Percentiles rank a stretch among this genome's conserved stretches.
Conservation (phyloP, 1,284 basidiomycete species). For the Boletellus sp. region DNA sequence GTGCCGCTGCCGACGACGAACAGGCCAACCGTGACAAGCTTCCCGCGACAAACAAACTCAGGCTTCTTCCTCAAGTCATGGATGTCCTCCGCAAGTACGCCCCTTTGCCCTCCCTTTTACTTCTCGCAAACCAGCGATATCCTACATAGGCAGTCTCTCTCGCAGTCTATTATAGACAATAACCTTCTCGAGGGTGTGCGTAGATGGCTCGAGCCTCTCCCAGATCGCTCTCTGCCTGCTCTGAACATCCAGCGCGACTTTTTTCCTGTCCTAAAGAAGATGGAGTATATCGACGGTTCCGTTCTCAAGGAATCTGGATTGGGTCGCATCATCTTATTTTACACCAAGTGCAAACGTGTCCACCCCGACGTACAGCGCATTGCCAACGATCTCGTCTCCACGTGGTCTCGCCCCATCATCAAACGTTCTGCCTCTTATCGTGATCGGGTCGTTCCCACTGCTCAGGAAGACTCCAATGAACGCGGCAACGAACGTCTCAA, state of each 20-base stretch:
- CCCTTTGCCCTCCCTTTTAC: not conserved
- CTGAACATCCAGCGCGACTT: slow-evolving; percentile 95
- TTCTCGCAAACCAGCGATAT: not conserved
- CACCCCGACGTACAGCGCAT: slow-evolving; percentile 76
- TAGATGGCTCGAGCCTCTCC: slow-evolving; percentile 92
- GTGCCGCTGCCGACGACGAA: slow-evolving; percentile 84
- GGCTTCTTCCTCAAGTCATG: slow-evolving; percentile 84
- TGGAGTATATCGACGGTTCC: slow-evolving; percentile 88
- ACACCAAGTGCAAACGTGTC: slow-evolving; percentile 91
- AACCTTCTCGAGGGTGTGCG: slow-evolving; percentile 90
- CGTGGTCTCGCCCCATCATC: slow-evolving; percentile 93
- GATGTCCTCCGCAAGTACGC: slow-evolving; percentile 90
- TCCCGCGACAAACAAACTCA: slow-evolving; percentile 87
- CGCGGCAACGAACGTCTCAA: slow-evolving; percentile 55
- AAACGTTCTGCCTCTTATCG: slow-evolving; percentile 85
- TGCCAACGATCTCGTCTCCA: slow-evolving; percentile 82
- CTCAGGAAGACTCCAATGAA: slow-evolving; percentile 34
- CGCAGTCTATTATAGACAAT: slow-evolving; percentile 93
- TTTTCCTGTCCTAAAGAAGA: slow-evolving; percentile 80
- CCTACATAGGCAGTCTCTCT: slow-evolving; percentile 69
- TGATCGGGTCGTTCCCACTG: slow-evolving; percentile 64
- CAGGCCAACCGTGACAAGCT: slow-evolving; percentile 77
- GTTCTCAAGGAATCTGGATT: slow-evolving; percentile 91
- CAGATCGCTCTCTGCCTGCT: slow-evolving; percentile 88
- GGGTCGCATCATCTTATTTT: slow-evolving; percentile 92